A percentile compares a stretch with the other conserved stretches of the same genome.
These are phyloP conservation scores for Gossypium sturtianum DNA, from an alignment of 345 rosid genomes.

Conservation along the genomic window DNA sequence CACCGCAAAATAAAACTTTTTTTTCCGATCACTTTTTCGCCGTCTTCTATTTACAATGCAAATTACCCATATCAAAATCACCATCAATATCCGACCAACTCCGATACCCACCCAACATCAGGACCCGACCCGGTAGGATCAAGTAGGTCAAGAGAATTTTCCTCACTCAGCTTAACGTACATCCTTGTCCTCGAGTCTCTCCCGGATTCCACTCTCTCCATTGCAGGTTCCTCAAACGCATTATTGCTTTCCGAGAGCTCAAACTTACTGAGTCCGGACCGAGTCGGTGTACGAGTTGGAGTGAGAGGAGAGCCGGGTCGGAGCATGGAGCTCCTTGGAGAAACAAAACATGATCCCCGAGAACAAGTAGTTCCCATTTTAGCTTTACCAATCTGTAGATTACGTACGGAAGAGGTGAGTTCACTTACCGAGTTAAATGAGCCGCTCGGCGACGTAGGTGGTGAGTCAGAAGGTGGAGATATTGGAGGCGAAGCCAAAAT, in stretches of 20 bases:
- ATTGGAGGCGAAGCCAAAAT: constrained; percentile 35
- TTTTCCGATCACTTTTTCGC: constrained; percentile 15
- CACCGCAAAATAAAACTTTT: constrained; percentile 20
- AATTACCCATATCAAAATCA: not conserved
- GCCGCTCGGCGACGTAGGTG: constrained; percentile 44
- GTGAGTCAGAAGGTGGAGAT: constrained; percentile 47
- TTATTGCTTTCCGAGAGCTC: constrained; percentile 32
- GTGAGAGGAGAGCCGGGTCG: constrained; percentile 35
- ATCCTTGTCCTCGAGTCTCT: constrained; percentile 48
- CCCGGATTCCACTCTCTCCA: constrained; percentile 75
- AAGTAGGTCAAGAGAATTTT: constrained; percentile 36
- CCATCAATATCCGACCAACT: constrained; percentile 32
- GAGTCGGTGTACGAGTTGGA: constrained; percentile 10
- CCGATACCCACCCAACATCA: constrained; percentile 42
- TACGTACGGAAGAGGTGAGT: constrained; percentile 36
- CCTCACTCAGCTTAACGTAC: constrained; percentile 45
- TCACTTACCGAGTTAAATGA: constrained; percentile 23
- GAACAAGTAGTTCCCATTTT: constrained; percentile 17
- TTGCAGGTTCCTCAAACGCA: constrained; percentile 35
- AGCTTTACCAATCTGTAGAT: constrained; percentile 29
- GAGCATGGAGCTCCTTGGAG: constrained; percentile 30
- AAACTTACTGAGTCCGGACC: constrained; percentile 8
- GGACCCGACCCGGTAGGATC: constrained; percentile 26
- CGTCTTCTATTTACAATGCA: constrained; percentile 24
- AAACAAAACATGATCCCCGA: constrained; percentile 34